Evolutionary conservation across 768 basidiomycete genomes (phyloP), one percentile per base, ranked within the genome.

Genomic region (Chalciporus piperatus): DNA sequence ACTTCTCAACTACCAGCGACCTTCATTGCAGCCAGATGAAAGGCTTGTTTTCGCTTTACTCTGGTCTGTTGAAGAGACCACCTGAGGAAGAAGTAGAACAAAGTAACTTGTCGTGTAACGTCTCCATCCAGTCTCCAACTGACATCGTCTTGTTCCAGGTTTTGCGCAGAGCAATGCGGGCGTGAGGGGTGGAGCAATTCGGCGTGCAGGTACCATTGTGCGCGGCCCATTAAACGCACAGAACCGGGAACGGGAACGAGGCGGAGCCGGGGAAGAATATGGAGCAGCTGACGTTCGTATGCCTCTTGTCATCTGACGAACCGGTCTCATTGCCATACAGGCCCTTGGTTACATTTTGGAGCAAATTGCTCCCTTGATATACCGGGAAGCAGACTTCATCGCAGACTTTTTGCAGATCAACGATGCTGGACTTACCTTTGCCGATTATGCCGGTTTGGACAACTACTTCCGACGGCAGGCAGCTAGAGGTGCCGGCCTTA

Each of bases 391-490:
- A 60, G 85, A 85, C 28, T 98, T 97, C 70, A 84, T 97, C 54
- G 81, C 86, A 9, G 89, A 94, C 60, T 98, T 98, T 70, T 73
- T 98, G 43, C 93, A 94, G 64, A 88, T 97, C 65, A 92, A 92
- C 56, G 89, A 95, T 54, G 80, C 84, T 19, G 84, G 84, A 16
- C 77, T 93, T 13, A 97, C 96, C 1, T 98, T 93, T 68, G 96
- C 96, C 13, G 96, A 98, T 70, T 93, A 96, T 60, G 91, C 92
- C 83, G 84, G 84, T 41, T 73, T 98, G 52, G 96, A 98, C 65
- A 92, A 84, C 54, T 98, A 97, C 70, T 97, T 97, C 74, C 80
- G 92, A 22, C 76, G 96, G 43, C 92, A 98, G 64, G 96, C 96
- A n/a, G 76, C 86, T 6, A 77, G 90, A 23, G 75, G 81, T 45